Conservation (phyloP, 2,329 filamentous ascomycete genomes). For the Colletotrichum incanum region DNA sequence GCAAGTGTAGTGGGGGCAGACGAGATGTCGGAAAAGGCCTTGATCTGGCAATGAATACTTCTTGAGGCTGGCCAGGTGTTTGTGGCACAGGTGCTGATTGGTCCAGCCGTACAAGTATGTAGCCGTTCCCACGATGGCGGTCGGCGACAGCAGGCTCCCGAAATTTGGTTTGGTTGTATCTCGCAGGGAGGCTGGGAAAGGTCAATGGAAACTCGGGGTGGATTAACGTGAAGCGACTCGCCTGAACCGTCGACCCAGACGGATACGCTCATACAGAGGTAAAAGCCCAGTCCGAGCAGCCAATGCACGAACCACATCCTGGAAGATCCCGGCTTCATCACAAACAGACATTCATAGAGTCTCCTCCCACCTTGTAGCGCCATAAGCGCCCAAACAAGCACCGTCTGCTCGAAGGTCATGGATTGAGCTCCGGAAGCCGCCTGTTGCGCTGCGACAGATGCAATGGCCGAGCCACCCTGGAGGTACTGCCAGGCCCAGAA, state of each 20-base stretch:
- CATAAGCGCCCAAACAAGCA: slow-evolving; percentile 81
- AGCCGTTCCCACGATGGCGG: slow-evolving; percentile 69
- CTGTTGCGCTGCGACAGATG: slow-evolving; percentile 60
- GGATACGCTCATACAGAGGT: slow-evolving; percentile 79
- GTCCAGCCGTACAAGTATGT: slow-evolving; percentile 80
- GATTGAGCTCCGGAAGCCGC: slow-evolving; percentile 49
- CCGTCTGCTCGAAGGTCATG: slow-evolving; percentile 75
- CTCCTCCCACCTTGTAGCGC: slow-evolving; percentile 81
- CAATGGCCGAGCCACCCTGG: slow-evolving; percentile 68
- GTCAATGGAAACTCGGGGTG: slow-evolving; percentile 5
- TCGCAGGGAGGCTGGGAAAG: slow-evolving; percentile 15
- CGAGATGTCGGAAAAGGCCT: slow-evolving; percentile 78
- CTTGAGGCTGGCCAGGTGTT: slow-evolving; percentile 77
- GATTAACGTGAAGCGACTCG: slow-evolving; percentile 58
- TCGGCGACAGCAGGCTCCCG: slow-evolving; percentile 4
- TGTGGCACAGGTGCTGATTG: slow-evolving; percentile 83
- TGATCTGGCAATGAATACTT: slow-evolving; percentile 88
- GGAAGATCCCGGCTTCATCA: slow-evolving; percentile 78
- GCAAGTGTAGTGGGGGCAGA: slow-evolving; percentile 93
- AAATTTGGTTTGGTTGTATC: neutral
- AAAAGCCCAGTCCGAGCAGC: slow-evolving; percentile 84
- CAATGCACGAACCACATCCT: slow-evolving; percentile 92
- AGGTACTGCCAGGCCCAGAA: slow-evolving; percentile 82
- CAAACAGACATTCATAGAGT: slow-evolving; percentile 79
- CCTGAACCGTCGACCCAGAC: slow-evolving; percentile 89